Base-by-base conservation (phyloP, 2,329 filamentous ascomycete species). In the Fusarium sp. region DNA sequence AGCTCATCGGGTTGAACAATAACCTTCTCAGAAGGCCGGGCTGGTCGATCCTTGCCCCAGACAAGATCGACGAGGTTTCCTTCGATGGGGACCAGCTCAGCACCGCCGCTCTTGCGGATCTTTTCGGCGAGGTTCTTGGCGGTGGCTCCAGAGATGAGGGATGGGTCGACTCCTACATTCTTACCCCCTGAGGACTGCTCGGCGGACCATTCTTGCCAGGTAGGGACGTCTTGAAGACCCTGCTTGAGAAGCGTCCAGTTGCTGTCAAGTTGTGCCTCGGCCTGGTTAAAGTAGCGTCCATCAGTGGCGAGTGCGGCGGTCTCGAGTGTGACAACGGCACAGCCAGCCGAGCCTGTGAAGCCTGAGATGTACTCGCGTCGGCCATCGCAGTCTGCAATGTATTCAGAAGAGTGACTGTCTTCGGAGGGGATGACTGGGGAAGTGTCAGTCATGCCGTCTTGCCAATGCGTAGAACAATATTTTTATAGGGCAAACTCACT, bases 201-300 rank as follows among this genome's bases (percentile, higher is more conserved):
- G 36, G 94, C 92, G 18, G 92, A 91, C 97, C 97, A 99, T 83
- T 98, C 97, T 81, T 98, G 95, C 94, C 97, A 99, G 0, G 96
- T 98, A 1, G 95, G 96, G 11, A 98, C 95, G 82, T 97, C 95
- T 80, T 97, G 94, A 57, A 98, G 88, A 7, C 97, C 97, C 79
- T 97, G 95, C 86, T 98, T 99, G 71, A 99, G 87, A 45, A 99
- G 87, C 59, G 90, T 86, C 97, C 97, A 99, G 83, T 98, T 98
- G 79, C 84, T 85, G 82, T 98, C 97, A 33, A 99, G 90, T 83
- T 99, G 95, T 79, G 95, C 94, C 71, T 91, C 87, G 29, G 97
- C 97, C 84, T 99, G 97, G 85, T 97, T 98, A 88, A 98, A 99
- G 84, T 99, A 99, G 75, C 97, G 92, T 33, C 97, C 97, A 82